These are phyloP conservation scores for Neurospora tetraspora DNA, from an alignment of 495 filamentous ascomycete species.

Conservation along the genomic window DNA sequence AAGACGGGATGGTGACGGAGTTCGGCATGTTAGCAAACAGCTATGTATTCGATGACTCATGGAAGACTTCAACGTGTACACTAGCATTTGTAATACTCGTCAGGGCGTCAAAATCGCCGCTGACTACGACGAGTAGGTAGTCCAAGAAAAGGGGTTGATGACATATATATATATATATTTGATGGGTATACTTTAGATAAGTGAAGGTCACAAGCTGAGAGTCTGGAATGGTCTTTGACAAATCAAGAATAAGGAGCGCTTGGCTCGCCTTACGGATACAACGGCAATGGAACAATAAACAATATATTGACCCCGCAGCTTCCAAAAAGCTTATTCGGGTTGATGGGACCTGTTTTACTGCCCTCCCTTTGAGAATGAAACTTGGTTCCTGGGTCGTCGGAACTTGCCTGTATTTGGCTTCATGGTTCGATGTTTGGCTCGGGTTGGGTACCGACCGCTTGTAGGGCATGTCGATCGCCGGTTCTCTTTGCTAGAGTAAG, in stretches of 20 bases:
- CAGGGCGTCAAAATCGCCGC: too few species aligned
- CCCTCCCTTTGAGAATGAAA: background rate
- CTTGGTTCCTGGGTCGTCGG: background rate
- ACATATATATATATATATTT: background rate
- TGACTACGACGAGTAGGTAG: background rate
- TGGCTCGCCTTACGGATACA: background rate
- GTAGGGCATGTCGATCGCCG: background rate
- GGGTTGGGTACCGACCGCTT: too few species aligned
- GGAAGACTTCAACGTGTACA: background rate
- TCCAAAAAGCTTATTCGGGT: background rate
- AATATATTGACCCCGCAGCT: background rate
- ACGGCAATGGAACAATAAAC: background rate
- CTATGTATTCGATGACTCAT: background rate
- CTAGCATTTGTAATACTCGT: background rate
- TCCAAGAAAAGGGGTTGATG: background rate
- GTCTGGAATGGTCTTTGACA: background rate
- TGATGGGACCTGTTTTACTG: background rate
- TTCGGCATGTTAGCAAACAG: background rate
- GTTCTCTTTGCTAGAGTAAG: background rate
- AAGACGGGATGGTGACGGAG: background rate
- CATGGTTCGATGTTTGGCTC: background rate
- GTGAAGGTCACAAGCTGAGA: background rate
- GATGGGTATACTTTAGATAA: background rate
- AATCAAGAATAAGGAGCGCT: background rate
- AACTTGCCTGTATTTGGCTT: background rate